phyloP scores from a whole-genome alignment of 2,329 filamentous ascomycete genomes.

The Scedosporium apiospermum region DNA sequence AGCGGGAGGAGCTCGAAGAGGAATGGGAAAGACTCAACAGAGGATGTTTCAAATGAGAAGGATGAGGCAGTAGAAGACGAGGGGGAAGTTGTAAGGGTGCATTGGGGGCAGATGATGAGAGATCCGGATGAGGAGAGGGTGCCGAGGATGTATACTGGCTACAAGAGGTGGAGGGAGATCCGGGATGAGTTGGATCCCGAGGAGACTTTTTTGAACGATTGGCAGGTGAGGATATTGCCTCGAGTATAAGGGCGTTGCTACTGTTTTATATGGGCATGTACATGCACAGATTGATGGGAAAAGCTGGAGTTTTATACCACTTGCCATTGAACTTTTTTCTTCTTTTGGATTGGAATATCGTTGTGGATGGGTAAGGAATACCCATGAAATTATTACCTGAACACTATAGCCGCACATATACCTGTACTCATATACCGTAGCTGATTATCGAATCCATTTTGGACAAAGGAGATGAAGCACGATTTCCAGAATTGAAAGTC shows the following conservation, averaged over 20 bases:
- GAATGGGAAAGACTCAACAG: not conserved
- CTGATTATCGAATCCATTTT: too few species aligned
- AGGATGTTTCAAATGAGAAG: not conserved
- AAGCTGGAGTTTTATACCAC: not conserved
- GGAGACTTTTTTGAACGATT: constrained; percentile 3
- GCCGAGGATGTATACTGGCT: not conserved
- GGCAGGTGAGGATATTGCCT: constrained; percentile 3
- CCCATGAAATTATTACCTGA: too few species aligned
- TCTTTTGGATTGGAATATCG: too few species aligned
- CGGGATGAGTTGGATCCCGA: constrained; percentile 4
- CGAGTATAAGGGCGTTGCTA: not conserved
- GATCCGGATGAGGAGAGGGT: constrained; percentile 2
- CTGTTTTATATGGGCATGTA: not conserved
- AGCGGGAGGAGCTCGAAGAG: not conserved
- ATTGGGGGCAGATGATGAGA: constrained; percentile 7
- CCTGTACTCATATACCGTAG: too few species aligned
- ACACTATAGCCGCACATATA: too few species aligned
- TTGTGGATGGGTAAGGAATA: too few species aligned
- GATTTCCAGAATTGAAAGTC: too few species aligned
- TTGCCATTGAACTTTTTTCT: not conserved
- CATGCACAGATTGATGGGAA: not conserved
- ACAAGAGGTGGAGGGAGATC: constrained; percentile 4
- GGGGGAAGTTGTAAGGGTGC: not conserved
- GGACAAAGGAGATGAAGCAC: too few species aligned
- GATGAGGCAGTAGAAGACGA: not conserved